phyloP scores from a whole-genome alignment of 305 asterid genomes.

The Solanum chacoense region DNA sequence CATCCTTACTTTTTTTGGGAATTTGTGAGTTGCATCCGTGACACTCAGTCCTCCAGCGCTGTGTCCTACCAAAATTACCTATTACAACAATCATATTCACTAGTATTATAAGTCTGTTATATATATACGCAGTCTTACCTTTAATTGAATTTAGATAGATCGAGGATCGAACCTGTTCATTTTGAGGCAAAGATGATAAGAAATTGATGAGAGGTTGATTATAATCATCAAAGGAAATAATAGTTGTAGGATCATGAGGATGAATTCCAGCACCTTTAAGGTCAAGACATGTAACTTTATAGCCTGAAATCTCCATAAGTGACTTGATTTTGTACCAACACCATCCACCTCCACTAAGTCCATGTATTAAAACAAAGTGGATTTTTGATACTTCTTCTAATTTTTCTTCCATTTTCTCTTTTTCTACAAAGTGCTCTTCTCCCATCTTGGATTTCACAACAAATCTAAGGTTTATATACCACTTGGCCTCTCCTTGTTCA shows the following conservation, averaged over 20 bases:
- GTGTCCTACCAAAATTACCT: conserved; percentile 66
- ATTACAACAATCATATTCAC: neutral
- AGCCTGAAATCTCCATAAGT: conserved; percentile 46
- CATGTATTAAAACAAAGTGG: conserved; percentile 64
- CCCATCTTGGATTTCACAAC: conserved; percentile 11
- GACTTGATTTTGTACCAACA: conserved; percentile 56
- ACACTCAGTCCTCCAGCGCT: conserved; percentile 67
- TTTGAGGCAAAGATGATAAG: conserved; percentile 24
- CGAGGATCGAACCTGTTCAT: conserved; percentile 25
- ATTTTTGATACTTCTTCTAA: neutral
- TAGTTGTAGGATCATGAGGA: conserved; percentile 29
- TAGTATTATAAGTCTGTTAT: neutral
- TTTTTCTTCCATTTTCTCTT: neutral
- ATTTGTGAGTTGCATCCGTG: conserved; percentile 38
- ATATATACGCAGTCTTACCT: neutral
- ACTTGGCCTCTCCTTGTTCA: neutral
- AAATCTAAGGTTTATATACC: neutral
- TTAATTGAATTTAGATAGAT: neutral
- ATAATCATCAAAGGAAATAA: conserved; percentile 40
- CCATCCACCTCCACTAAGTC: conserved; percentile 55
- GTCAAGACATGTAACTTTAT: conserved; percentile 48
- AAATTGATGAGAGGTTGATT: conserved; percentile 48
- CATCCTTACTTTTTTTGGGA: conserved; percentile 38
- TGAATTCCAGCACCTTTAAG: conserved; percentile 46
- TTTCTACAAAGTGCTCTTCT: conserved; percentile 9